Conservation (phyloP, 805 yeast species). For the Zygotorulaspora chibaensis region DNA sequence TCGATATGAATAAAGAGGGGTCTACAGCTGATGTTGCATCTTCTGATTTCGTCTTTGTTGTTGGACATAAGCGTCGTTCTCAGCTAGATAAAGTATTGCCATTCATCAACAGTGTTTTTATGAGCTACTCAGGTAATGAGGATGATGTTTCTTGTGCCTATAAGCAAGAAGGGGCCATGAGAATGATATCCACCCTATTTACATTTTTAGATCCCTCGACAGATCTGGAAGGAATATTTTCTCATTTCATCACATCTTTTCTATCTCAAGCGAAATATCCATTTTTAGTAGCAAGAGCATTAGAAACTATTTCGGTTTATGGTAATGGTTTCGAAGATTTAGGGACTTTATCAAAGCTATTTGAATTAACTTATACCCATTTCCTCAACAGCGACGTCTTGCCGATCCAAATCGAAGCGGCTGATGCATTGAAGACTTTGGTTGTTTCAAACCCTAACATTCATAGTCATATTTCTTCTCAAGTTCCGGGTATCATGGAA, state of each 20-base stretch:
- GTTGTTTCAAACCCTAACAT: constrained; percentile 60
- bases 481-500: constrained; percentile 80
- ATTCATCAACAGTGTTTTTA: constrained; percentile 50
- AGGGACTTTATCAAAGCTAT: constrained; percentile 38
- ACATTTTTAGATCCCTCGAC: constrained; percentile 29
- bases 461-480: constrained; percentile 60
- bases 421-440: constrained; percentile 80
- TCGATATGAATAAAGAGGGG: constrained; percentile 61
- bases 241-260: constrained; percentile 59
- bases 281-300: constrained; percentile 68
- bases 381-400: constrained; percentile 45
- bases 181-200: constrained; percentile 72
- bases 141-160: constrained; percentile 43
- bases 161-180: constrained; percentile 75
- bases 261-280: constrained; percentile 49
- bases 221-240: constrained; percentile 64
- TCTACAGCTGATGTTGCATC: constrained; percentile 78
- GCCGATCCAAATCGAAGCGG: constrained; percentile 82
- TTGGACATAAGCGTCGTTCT: constrained; percentile 52
- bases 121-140: constrained; percentile 33
- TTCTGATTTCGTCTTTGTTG: constrained; percentile 63
- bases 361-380: constrained; percentile 39
- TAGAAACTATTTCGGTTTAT: constrained; percentile 50
- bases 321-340: constrained; percentile 36
- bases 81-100: constrained; percentile 50